Evolutionary conservation across 2,329 filamentous ascomycete genomes (phyloP), one percentile per base, ranked within the genome.

Genomic region (Hypoxylon sp.): DNA sequence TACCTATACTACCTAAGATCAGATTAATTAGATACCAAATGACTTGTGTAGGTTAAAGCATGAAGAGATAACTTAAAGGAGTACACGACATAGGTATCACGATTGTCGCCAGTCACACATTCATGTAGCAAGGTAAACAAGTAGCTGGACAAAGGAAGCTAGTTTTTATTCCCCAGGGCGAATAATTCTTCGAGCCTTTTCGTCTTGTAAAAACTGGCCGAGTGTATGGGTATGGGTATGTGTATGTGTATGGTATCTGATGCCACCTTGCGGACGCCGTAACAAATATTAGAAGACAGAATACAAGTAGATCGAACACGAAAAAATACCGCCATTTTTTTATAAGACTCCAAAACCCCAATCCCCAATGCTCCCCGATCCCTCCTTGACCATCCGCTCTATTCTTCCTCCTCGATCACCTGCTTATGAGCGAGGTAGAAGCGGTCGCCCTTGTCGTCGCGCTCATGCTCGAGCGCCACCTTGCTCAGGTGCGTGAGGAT

Each of bases 401-500:
- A 72, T 43, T 70, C 70, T 41, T 72, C 71, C 37, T 71, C 70
- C 57, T 73, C 71, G 32, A 72, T 59, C 13, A 72, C 67, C 44
- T 70, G 68, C 71, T 73, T 73, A 50, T 70, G 66, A 24, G 69
- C 69, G 32, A 73, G 56, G 64, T 72, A 73, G 61, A 67, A 73
- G 41, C 71, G 67, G 64, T 77, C 79, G 71, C 81, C 80, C 68
- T 79, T 76, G 34, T 76, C 72, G 70, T 83, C 80, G 32, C 71
- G 74, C 76, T 83, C 81, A 72, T 82, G 80, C 75, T 84, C 81
- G 53, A 84, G 72, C 56, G 82, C 81, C 51, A 84, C 78, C 75
- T 83, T 82, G 76, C 80, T 81, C 52, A 84, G 78, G 73, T 83
- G 80, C 49, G 76, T 78, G 63, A 84, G 77, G 72, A 84, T 79